Evolutionary conservation across 306 rosid genomes (phyloP), one percentile per base, ranked within the genome.

Genomic region (Vicia sativa): DNA sequence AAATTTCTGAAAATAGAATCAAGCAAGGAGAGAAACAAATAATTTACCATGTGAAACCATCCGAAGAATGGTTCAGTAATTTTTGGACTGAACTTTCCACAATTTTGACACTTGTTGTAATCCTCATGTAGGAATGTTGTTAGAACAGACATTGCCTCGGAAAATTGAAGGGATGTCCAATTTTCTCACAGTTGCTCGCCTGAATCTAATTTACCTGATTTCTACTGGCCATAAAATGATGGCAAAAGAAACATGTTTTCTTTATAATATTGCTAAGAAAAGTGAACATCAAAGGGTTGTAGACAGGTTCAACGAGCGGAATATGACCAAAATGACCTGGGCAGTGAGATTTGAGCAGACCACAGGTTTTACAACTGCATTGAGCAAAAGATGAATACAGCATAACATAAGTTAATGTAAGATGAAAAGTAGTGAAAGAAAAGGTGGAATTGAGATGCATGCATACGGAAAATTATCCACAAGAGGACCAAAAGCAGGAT

Each of bases 251-350:
- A 78, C 98, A 93, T 25, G 87, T 84, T 44, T 66, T 69, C 49
- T 76, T 83, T 11, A 90, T 78, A 75, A 86, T 62, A 52, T 39
- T 79, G 79, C 81, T 43, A 49, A 93, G 93, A 68, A 61, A 58
- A 41, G 56, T 67, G 83, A 90, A 85, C 68, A 90, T 76, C 86
- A 90, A 56, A 29, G 98, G 98, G 66, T 90, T 93, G 80, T 88
- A 88, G 15, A 72, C 68, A 0, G 95, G 85, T n/a, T 72, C 76
- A 73, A 85, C 82, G 1, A 93, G 88, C 19, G 88, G 97, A 61
- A 90, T 80, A 70, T 84, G 96, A 56, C 98, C 98, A 68, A 78
- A 93, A 84, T 93, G 98, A 59, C 97, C 98, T 0, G 85, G 85
- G 64, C 97, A 90, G 34, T 42, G 50, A 52, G 41, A 64, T 49